Evolutionary conservation across 805 yeast species (phyloP).

Genomic region (Tetrapisispora fleetii): DNA sequence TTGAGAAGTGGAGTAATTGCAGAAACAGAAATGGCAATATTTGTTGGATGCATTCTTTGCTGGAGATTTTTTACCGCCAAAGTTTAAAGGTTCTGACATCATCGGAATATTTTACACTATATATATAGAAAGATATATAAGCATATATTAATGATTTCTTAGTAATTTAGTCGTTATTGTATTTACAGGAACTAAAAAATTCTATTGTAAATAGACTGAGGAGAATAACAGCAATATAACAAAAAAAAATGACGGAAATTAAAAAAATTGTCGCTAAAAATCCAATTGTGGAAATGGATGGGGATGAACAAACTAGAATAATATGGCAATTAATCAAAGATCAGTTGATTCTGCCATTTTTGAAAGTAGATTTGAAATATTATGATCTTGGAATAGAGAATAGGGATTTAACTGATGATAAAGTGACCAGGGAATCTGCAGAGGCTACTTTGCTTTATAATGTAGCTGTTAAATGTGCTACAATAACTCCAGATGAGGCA

Average conservation of each 20-base stretch:
- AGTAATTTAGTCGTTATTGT: too few relatives aligned
- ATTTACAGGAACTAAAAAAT: too few relatives aligned
- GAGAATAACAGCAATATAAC: too few relatives aligned
- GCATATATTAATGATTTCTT: too few relatives aligned
- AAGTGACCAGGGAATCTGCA: constrained; percentile 85
- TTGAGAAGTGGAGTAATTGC: too few relatives aligned
- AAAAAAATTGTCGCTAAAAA: constrained; percentile 65
- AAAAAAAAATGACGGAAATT: constrained; percentile 7
- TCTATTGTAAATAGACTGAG: too few relatives aligned
- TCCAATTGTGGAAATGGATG: constrained; percentile 95
- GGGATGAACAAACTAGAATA: constrained; percentile 95
- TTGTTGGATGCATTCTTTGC: too few relatives aligned
- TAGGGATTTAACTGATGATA: constrained; percentile 80
- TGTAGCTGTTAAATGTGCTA: constrained; percentile 95
- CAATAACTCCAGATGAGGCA: constrained; percentile 96
- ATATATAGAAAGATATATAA: too few relatives aligned
- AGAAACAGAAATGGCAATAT: too few relatives aligned
- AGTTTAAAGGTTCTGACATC: too few relatives aligned
- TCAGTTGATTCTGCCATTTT: constrained; percentile 72
- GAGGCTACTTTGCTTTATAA: constrained; percentile 78
- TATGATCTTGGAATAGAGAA: constrained; percentile 81
- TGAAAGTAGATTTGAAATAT: constrained; percentile 82
- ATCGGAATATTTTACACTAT: too few relatives aligned
- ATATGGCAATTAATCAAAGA: constrained; percentile 90
- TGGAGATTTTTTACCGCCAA: too few relatives aligned